Evolutionary conservation across 495 filamentous ascomycete genomes (phyloP), one percentile per base, ranked within the genome.

Genomic region (Pseudomonodictys pantanalensis): DNA sequence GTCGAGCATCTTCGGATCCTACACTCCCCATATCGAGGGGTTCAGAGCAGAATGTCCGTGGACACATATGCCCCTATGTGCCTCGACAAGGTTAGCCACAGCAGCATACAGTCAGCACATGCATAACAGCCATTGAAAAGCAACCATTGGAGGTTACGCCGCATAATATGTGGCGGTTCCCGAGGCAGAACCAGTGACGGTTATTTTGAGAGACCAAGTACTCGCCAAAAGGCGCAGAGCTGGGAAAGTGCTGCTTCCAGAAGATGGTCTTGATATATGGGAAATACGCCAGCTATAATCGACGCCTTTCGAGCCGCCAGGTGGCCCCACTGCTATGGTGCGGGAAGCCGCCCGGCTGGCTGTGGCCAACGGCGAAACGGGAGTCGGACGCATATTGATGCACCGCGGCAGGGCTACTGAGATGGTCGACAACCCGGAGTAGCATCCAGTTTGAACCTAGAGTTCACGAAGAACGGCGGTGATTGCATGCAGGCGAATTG

Each of bases 401-500:
- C 53, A 48, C 38, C 28, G 53, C 45, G 44, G 33, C 55, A 58
- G 55, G 55, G 55, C 55, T 58, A 42, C n/a, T 46, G 35, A 28
- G 39, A 55, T 17, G 28, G 32, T 41, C 2, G 52, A 55, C 2
- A 18, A 30, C 12, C 12, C 38, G 15, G 15, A 12, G 12, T 5
- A 41, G 3, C 38, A 15, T 41, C 38, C 38, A 5, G 15, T 41
- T 3, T 41, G 38, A 12, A 41, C 38, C 15, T 5, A n/a, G 12
- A 41, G 3, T 15, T 15, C 38, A 3, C n/a, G n/a, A n/a, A n/a
- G n/a, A n/a, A n/a, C n/a, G n/a, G n/a, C n/a, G n/a, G n/a, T n/a
- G n/a, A n/a, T n/a, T n/a, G n/a, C n/a, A n/a, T n/a, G n/a, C n/a
- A n/a, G n/a, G n/a, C n/a, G n/a, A n/a, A n/a, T n/a, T n/a, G n/a